These are phyloP conservation scores for Aspergillus costaricaensis DNA, from an alignment of 2,329 filamentous ascomycete species.

Conservation along the genomic window DNA sequence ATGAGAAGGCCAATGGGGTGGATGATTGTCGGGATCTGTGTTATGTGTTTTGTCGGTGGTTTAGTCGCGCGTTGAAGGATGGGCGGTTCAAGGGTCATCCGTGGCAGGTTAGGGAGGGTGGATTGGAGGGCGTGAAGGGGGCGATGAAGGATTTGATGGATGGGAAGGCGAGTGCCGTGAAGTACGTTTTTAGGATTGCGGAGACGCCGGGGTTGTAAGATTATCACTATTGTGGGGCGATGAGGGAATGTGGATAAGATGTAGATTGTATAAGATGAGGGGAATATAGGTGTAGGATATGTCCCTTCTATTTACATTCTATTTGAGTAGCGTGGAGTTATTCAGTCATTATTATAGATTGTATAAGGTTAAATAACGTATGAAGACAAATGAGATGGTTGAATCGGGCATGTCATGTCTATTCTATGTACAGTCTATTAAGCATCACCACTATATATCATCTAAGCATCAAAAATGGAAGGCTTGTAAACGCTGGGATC, in stretches of 20 bases:
- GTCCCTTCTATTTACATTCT: too few relatives aligned
- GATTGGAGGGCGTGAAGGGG: conserved; percentile 55
- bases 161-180: conserved; percentile 64
- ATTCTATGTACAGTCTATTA: background rate
- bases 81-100: conserved; percentile 54
- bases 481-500: conserved; percentile 23
- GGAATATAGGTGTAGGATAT: too few relatives aligned
- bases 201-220: conserved; percentile 42
- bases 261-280: background rate
- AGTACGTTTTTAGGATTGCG: conserved; percentile 57
- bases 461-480: conserved; percentile 21
- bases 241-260: too few relatives aligned
- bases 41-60: conserved; percentile 48
- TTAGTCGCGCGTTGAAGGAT: conserved; percentile 48
- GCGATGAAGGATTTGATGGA: conserved; percentile 58
- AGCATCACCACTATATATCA: background rate
- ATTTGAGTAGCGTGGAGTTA: too few relatives aligned
- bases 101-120: conserved; percentile 52
- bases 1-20: conserved; percentile 2
- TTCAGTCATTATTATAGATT: too few relatives aligned
- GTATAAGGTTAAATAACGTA: too few relatives aligned
- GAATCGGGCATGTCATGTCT: background rate
- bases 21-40: conserved; percentile 33
- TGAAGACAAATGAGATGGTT: too few relatives aligned
- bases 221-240: too few relatives aligned